Base-by-base conservation (phyloP, 202 grass and related monocot genomes). In the Musa balbisiana region DNA sequence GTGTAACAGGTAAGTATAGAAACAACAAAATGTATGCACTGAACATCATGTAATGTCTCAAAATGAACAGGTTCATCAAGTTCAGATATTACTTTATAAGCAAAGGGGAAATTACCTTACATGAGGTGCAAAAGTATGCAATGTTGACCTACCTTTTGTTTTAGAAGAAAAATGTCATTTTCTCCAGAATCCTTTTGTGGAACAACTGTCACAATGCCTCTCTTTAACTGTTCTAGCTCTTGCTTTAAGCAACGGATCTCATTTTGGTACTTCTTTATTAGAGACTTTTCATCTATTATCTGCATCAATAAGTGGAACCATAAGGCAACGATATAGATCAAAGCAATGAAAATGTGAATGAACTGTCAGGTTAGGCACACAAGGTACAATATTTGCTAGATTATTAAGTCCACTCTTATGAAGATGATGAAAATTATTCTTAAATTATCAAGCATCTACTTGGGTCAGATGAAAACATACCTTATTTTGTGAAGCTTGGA, bases 211-310 rank as follows among this genome's bases (percentile, higher is more conserved):
- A 95, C 80, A 83, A 99, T 99, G 82, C 96, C 96, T 87, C 84
- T 96, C 85, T 99, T 99, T 69, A 99, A 75, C 51, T 90, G 91
- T 73, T 99, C 96, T 79, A 99, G 68, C 73, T 99, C 96, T 80
- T 95, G 89, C 74, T 99, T 99, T 64, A 99, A 87, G 83, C 87
- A 84, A 59, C 85, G 84, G 73, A 99, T 99, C 85, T 99, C 96
- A 87, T 86, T 95, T 81, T 96, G 96, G 54, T 99, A 99, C 59
- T 99, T 99, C 82, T 99, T 99, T 87, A 99, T 99, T 79, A 99
- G 88, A 79, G 96, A 99, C 74, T 99, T 99, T 69, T 99, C 96
- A 92, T 96, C 96, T 54, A 99, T 85, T 84, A 99, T 99, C 91
- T 99, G 81, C 74, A 78, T 59, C 75, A 68, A 75, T 9, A 51